Base-by-base conservation (phyloP, 352 stramenopile genomes). In the Phytopythium oedochilum region DNA sequence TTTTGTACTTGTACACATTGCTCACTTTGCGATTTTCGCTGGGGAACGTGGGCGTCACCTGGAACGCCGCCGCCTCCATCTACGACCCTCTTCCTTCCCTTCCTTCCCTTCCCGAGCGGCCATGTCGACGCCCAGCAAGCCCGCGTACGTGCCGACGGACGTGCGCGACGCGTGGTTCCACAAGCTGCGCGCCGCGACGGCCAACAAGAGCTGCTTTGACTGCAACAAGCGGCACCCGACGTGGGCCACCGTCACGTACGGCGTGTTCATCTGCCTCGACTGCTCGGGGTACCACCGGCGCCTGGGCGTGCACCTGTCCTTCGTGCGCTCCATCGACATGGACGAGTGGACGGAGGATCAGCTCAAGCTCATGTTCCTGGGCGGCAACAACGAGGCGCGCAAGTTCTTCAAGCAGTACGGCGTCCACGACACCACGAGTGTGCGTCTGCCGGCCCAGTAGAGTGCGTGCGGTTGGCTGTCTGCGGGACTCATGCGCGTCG, bases 271-370 rank as follows among this genome's bases (percentile, higher is more conserved):
- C 61, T 98, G 95, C 62, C 75, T 98, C 40, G 94, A 98, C 62
- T 98, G 94, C 71, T 97, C 88, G 2, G 93, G 88, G 0, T 93
- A 97, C 61, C 96, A 98, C 64, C 87, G 94, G 32, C 86, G 86
- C 31, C 66, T 98, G 47, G 94, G 94, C 40, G 90, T 98, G 44
- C 93, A 98, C 63, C 68, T 98, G 52, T 96, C 87, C 25, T 98
- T 98, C 56, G 92, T 98, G 59, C 79, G 94, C 29, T 98, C 93
- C 31, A 89, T 96, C 32, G 92, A 98, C 61, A 96, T 98, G 86
- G 94, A 98, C 75, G 89, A 97, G 60, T 98, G 94, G 94, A 97
- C 89, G 4, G 88, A 96, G 45, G 89, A 97, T 29, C 91, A 98
- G 64, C 73, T 98, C 26, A 91, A 89, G 60, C 53, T 81, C 47